A percentile compares a stretch with the other conserved stretches of the same genome.
Conservation (phyloP, 2,329 filamentous ascomycete species). For the Sporothrix curviconia region DNA sequence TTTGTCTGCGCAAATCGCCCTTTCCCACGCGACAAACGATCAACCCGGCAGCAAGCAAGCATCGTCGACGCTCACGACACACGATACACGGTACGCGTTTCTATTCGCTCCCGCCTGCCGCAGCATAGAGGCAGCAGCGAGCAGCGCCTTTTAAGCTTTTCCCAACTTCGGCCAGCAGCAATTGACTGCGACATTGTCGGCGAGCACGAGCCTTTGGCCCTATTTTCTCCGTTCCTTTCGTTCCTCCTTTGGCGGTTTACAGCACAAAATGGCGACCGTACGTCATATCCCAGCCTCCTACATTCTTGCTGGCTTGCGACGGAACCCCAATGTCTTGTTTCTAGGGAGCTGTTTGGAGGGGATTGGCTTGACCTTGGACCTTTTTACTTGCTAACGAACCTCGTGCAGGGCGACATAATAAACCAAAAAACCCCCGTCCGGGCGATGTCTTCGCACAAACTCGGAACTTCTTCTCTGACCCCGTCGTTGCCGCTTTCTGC, state of each 20-base stretch:
- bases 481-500: conserved; percentile 84
- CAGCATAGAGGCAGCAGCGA: too few species aligned
- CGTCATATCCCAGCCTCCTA: background rate
- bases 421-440: conserved; percentile 21
- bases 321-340: too few species aligned
- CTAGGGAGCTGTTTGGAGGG: too few species aligned
- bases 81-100: too few species aligned
- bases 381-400: background rate
- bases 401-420: conserved; percentile 9
- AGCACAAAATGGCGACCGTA: conserved; percentile 4
- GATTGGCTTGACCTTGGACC: too few species aligned
- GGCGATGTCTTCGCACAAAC: conserved; percentile 28
- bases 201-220: too few species aligned
- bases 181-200: too few species aligned
- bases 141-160: too few species aligned
- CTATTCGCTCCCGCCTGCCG: too few species aligned
- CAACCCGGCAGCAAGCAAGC: background rate
- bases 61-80: background rate
- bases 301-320: background rate
- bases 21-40: conserved; percentile 8
- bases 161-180: too few species aligned
- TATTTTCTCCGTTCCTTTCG: too few species aligned
- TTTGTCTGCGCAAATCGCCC: conserved; percentile 1
- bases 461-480: conserved; percentile 61
- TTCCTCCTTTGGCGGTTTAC: background rate